A percentile compares a stretch with the other conserved stretches of the same genome.
These are phyloP conservation scores for Pleurotus pulmonarius DNA, from an alignment of 768 basidiomycete genomes.

Conservation along the genomic window DNA sequence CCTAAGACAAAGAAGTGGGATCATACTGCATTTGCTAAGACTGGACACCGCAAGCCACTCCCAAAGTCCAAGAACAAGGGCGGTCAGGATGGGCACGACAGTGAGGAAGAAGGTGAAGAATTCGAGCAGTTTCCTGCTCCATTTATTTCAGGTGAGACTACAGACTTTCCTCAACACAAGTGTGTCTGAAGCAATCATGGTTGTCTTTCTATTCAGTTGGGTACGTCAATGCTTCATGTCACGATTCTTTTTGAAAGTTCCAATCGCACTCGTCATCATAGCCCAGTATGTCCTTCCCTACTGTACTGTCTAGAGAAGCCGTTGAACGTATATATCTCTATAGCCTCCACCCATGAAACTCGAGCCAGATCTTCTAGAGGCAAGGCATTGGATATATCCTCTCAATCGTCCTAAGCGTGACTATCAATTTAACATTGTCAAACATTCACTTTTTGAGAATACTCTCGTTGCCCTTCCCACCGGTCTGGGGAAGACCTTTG, in stretches of 20 bases:
- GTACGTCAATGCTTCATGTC: conserved; percentile 33
- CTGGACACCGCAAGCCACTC: conserved; percentile 58
- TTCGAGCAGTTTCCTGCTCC: conserved; percentile 88
- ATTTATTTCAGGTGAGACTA: conserved; percentile 57
- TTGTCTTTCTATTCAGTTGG: conserved; percentile 31
- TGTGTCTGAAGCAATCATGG: conserved; percentile 8
- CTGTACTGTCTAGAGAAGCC: neutral
- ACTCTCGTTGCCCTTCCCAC: conserved; percentile 93
- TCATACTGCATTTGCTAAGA: conserved; percentile 81
- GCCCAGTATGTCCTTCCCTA: conserved; percentile 14
- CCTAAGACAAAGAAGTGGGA: conserved; percentile 87
- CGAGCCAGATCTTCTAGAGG: conserved; percentile 69
- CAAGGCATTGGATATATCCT: conserved; percentile 89
- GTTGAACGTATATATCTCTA: neutral
- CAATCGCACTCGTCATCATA: conserved; percentile 6
- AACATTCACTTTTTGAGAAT: conserved; percentile 83
- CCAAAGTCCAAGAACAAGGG: conserved; percentile 52
- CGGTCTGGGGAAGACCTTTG: conserved; percentile 96
- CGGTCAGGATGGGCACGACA: conserved; percentile 47
- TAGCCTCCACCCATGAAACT: conserved; percentile 80
- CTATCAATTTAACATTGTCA: conserved; percentile 94
- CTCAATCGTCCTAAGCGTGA: conserved; percentile 83
- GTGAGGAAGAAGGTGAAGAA: conserved; percentile 62
- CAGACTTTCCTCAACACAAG: neutral
- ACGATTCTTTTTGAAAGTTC: neutral